Conservation (phyloP, 805 yeast species). For the Candida tibetensis region DNA sequence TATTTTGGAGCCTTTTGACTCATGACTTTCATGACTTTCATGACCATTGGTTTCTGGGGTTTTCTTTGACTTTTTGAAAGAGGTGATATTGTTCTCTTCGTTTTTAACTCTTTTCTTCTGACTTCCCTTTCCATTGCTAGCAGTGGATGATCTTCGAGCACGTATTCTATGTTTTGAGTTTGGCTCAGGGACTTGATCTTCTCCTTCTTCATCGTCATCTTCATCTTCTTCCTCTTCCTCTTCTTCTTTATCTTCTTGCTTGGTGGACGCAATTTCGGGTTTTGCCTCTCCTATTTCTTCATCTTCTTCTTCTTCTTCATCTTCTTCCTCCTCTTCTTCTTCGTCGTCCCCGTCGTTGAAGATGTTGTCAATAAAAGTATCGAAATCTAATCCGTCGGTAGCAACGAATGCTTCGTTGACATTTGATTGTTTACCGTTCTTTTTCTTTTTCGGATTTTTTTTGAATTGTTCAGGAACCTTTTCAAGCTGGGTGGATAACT, state of each 20-base stretch:
- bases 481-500: slow-evolving; percentile 26
- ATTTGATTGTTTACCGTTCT: slow-evolving; percentile 26
- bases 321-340: slow-evolving; percentile 23
- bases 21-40: slow-evolving; percentile 1
- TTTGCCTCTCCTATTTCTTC: slow-evolving; percentile 10
- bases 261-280: neutral
- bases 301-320: slow-evolving; percentile 14
- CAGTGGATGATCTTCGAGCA: slow-evolving; percentile 5
- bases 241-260: slow-evolving; percentile 9
- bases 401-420: slow-evolving; percentile 39
- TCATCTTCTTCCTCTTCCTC: slow-evolving; percentile 9
- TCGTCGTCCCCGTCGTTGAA: slow-evolving; percentile 19
- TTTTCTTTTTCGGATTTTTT: slow-evolving; percentile 17
- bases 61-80: slow-evolving; percentile 3
- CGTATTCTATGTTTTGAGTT: slow-evolving; percentile 8
- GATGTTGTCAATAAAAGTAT: slow-evolving; percentile 33
- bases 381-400: slow-evolving; percentile 35
- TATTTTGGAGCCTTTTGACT: slow-evolving; percentile 6
- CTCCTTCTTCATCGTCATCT: slow-evolving; percentile 7
- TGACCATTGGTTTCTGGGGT: slow-evolving; percentile 6
- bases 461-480: slow-evolving; percentile 26
- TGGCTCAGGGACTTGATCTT: slow-evolving; percentile 1
- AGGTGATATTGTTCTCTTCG: neutral
- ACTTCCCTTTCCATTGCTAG: slow-evolving; percentile 3
- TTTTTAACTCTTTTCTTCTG: slow-evolving; percentile 7